Evolutionary conservation across 1,284 basidiomycete species (phyloP).

Genomic region (Tylopilus sp.): DNA sequence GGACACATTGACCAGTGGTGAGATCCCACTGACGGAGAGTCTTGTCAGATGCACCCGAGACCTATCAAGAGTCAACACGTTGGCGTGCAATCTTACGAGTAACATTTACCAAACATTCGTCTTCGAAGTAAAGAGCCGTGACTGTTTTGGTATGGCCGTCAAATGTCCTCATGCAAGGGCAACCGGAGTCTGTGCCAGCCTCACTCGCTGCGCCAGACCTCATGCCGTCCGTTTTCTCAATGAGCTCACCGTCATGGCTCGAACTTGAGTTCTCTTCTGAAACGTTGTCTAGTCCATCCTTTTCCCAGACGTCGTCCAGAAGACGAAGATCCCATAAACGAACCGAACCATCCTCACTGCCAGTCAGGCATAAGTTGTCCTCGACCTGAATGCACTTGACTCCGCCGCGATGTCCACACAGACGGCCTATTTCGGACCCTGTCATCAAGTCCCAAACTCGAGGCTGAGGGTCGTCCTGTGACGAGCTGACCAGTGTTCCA

Average conservation of each 20-base stretch:
- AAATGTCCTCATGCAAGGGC: constrained; percentile 70
- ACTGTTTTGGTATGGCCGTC: constrained; percentile 94
- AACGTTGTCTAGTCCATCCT: constrained; percentile 55
- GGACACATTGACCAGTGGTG: constrained; percentile 93
- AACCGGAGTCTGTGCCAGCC: constrained; percentile 35
- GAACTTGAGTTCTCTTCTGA: constrained; percentile 51
- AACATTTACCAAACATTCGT: constrained; percentile 76
- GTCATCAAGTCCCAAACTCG: constrained; percentile 87
- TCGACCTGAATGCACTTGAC: constrained; percentile 95
- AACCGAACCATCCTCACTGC: constrained; percentile 82
- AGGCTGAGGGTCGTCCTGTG: constrained; percentile 73
- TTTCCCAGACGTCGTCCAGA: constrained; percentile 71
- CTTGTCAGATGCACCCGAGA: constrained; percentile 97
- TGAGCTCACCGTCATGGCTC: constrained; percentile 33
- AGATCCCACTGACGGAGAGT: constrained; percentile 99
- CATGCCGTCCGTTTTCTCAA: constrained; percentile 37
- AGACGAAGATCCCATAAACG: constrained; percentile 84
- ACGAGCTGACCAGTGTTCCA: constrained; percentile 86
- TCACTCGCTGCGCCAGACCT: constrained; percentile 32
- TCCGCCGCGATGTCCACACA: constrained; percentile 73
- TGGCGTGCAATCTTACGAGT: constrained; percentile 3
- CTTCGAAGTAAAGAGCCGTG: constrained; percentile 93
- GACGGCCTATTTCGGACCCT: constrained; percentile 76
- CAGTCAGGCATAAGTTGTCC: constrained; percentile 87
- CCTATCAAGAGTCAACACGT: constrained; percentile 43